Evolutionary conservation across 768 basidiomycete species (phyloP).

Genomic region (Auricularia auricula-judae): DNA sequence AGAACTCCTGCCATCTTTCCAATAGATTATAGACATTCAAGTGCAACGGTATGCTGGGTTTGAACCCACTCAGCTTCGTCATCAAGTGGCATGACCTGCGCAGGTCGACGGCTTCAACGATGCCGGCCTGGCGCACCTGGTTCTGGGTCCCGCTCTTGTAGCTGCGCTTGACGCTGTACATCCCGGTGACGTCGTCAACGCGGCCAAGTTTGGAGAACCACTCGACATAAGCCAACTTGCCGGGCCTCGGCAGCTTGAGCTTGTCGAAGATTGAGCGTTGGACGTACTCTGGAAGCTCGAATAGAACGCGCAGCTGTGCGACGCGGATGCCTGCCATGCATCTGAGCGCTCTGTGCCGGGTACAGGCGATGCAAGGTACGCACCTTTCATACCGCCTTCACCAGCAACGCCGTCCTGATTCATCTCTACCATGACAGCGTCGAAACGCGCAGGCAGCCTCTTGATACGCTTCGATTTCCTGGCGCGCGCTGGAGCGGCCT

Average conservation of each 20-base stretch:
- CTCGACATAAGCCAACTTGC: constrained; percentile 20
- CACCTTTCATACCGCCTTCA: constrained; percentile 10
- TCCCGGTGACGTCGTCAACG: background rate
- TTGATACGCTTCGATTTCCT: background rate
- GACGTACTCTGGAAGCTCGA: constrained; percentile 5
- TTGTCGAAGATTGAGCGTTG: background rate
- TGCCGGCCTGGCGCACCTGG: background rate
- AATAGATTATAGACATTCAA: background rate
- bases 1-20: background rate
- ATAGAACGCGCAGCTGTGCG: constrained; percentile 10
- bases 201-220: constrained; percentile 14
- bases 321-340: constrained; percentile 8
- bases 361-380: background rate
- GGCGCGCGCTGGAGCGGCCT: background rate
- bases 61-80: background rate
- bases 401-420: constrained; percentile 4
- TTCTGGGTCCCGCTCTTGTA: constrained; percentile 6
- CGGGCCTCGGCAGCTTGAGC: constrained; percentile 1
- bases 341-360: background rate
- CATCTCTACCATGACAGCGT: constrained; percentile 21
- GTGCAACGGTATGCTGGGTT: background rate
- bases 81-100: background rate
- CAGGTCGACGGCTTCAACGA: background rate
- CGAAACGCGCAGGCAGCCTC: constrained; percentile 21
- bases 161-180: background rate